A percentile compares a stretch with the other conserved stretches of the same genome.
These are phyloP conservation scores for Aspergillaceae sp. DNA, from an alignment of 2,329 filamentous ascomycete genomes.

Conservation along the genomic window DNA sequence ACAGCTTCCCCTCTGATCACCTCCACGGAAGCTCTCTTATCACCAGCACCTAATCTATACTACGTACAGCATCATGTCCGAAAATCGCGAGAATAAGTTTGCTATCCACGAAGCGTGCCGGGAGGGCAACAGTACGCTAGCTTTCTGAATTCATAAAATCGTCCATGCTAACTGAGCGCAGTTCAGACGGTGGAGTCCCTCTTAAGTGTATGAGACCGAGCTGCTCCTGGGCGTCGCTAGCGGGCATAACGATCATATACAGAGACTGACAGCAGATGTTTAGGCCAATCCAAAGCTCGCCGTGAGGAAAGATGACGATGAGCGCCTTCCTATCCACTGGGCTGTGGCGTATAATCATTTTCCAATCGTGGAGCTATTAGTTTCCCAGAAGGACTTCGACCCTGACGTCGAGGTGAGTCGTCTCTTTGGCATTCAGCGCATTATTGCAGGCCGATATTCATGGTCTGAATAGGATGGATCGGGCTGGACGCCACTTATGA, in stretches of 20 bases:
- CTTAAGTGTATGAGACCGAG: constrained; percentile 46
- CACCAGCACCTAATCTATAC: background rate
- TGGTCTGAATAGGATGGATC: constrained; percentile 33
- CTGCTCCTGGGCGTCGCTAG: constrained; percentile 7
- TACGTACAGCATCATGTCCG: constrained; percentile 25
- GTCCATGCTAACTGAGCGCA: constrained; percentile 32
- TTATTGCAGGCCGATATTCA: background rate
- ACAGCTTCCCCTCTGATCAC: background rate
- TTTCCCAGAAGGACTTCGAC: constrained; percentile 66
- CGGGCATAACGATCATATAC: constrained; percentile 1
- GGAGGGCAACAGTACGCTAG: constrained; percentile 65
- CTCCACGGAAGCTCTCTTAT: background rate
- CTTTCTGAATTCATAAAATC: background rate
- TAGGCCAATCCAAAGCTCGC: constrained; percentile 74
- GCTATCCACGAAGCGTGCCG: constrained; percentile 80
- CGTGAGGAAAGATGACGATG: constrained; percentile 68
- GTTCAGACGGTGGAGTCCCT: constrained; percentile 65
- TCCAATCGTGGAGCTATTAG: constrained; percentile 64
- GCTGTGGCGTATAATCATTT: constrained; percentile 74
- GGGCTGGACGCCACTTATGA: constrained; percentile 45
- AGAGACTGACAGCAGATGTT: constrained; percentile 20
- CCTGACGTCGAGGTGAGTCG: constrained; percentile 63
- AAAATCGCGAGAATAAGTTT: constrained; percentile 53
- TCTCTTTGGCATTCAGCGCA: background rate
- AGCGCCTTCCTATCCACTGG: constrained; percentile 89